phyloP scores from a whole-genome alignment of 495 filamentous ascomycete species.

The Podospora didyma region DNA sequence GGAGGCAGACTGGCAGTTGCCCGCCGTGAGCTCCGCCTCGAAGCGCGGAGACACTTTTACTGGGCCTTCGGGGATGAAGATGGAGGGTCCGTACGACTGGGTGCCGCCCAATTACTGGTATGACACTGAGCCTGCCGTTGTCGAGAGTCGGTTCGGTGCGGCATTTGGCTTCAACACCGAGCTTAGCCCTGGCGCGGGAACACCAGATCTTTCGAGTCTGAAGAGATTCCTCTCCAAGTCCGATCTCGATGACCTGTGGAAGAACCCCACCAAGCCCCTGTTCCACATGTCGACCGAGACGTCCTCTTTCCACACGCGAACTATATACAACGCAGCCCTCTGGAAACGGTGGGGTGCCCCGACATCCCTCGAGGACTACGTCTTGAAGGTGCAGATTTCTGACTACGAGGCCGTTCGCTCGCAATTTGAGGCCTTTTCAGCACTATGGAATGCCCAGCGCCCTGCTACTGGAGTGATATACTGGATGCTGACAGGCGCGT shows the following conservation, averaged over 20 bases:
- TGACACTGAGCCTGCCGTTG: constrained; percentile 29
- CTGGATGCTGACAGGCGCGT: constrained; percentile 67
- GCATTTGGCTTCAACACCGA: constrained; percentile 64
- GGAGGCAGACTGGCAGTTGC: constrained; percentile 51
- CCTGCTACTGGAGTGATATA: constrained; percentile 61
- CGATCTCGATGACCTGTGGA: constrained; percentile 56
- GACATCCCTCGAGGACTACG: constrained; percentile 38
- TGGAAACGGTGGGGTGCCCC: constrained; percentile 53
- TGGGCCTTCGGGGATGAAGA: constrained; percentile 58
- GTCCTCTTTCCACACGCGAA: constrained; percentile 51
- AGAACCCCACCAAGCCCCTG: constrained; percentile 42
- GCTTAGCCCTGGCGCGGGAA: constrained; percentile 57
- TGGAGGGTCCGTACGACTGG: constrained; percentile 68
- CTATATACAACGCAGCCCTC: constrained; percentile 53
- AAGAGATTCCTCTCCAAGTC: constrained; percentile 47
- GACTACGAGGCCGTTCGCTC: constrained; percentile 62
- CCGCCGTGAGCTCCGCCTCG: constrained; percentile 55
- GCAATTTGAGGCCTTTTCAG: constrained; percentile 54
- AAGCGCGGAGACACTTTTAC: constrained; percentile 49
- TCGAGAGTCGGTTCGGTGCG: constrained; percentile 40
- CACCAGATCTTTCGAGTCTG: constrained; percentile 52
- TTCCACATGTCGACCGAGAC: constrained; percentile 58
- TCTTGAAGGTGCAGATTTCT: constrained; percentile 45
- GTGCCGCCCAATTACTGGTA: constrained; percentile 64
- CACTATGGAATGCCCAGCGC: constrained; percentile 45